A percentile compares a stretch with the other conserved stretches of the same genome.
Evolutionary conservation across 2,329 filamentous ascomycete genomes (phyloP).

Genomic region (Pyrenophora seminiperda): DNA sequence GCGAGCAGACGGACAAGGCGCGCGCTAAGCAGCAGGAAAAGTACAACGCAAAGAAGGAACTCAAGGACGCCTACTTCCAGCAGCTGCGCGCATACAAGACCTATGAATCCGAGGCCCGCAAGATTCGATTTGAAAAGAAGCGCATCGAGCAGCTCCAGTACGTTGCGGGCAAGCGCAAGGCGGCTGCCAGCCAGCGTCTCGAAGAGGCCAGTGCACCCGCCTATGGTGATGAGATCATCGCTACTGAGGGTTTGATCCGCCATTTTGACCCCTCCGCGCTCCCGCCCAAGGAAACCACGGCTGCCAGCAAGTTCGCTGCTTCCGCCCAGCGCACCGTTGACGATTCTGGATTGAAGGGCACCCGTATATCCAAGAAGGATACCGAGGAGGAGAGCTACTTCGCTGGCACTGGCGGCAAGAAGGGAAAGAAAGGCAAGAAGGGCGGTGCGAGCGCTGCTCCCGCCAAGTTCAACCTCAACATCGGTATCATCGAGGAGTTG

Average conservation of each 20-base stretch:
- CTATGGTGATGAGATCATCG: slow-evolving; percentile 90
- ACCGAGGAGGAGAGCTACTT: slow-evolving; percentile 88
- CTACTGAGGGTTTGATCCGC: slow-evolving; percentile 82
- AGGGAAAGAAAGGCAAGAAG: slow-evolving; percentile 88
- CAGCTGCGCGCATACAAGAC: slow-evolving; percentile 80
- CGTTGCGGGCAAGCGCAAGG: slow-evolving; percentile 74
- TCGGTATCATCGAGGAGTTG: slow-evolving; percentile 90
- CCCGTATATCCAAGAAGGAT: slow-evolving; percentile 81
- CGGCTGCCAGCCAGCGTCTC: slow-evolving; percentile 75
- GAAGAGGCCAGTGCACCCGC: slow-evolving; percentile 84
- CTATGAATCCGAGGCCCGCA: slow-evolving; percentile 82
- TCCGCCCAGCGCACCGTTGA: slow-evolving; percentile 85
- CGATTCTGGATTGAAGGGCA: slow-evolving; percentile 82
- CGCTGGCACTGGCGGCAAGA: slow-evolving; percentile 72
- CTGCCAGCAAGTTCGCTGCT: slow-evolving; percentile 70
- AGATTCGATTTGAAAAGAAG: slow-evolving; percentile 75
- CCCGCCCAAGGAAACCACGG: slow-evolving; percentile 65
- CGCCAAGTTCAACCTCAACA: slow-evolving; percentile 80
- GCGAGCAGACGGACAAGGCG: slow-evolving; percentile 83
- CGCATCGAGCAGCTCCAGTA: slow-evolving; percentile 79
- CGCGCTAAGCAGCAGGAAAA: slow-evolving; percentile 87
- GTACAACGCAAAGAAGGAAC: slow-evolving; percentile 77
- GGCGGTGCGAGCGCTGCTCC: slow-evolving; percentile 63
- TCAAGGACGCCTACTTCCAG: slow-evolving; percentile 88
- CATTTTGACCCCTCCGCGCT: slow-evolving; percentile 81